Base-by-base conservation (phyloP, 164 flowering plant species). In the Paratinospora sagittata region DNA sequence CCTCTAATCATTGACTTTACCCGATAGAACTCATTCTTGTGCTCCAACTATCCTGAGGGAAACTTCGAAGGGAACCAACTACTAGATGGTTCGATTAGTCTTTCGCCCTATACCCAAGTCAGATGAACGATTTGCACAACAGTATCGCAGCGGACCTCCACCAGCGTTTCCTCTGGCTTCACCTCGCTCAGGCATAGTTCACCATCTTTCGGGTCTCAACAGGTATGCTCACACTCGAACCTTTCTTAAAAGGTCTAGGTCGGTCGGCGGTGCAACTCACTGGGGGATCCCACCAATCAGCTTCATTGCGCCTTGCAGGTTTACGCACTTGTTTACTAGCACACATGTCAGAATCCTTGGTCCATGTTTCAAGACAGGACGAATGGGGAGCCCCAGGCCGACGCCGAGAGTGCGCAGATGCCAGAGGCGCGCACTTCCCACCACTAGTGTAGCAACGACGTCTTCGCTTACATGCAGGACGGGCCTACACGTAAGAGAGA, bases 101-200 rank as follows among this genome's bases (percentile, higher is more conserved):
- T 58, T 58, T 58, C 63, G 17, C 63, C 17, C 17, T n/a, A 19
- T 19, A 19, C n/a, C 63, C 63, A 21, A 58, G 24, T 21, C 24
- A 21, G 63, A 58, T 19, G 63, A 58, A 58, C 63, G 17, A 58
- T 58, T 58, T 58, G 63, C 17, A 58, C 63, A 1, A 3, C 63
- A 58, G 24, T 16, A 58, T 58, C 68, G 77, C 73, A 71, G 76
- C 75, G 75, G 24, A 74, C 82, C 76, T 82, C 82, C 76, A 58
- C 63, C 63, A 58, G 63, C 4, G 63, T 58, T 58, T 58, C 63
- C 63, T 58, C 63, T 58, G 23, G 63, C 63, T 58, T 58, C 17
- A 19, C 24, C 63, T 19, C 4, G 34, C 4, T 30, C 34, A 30
- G 34, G 34, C 34, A 30, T 30, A 30, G 4, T 30, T 30, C 34